Conservation (phyloP, 371 early-diverging fungal genomes). For the Actinomortierella ambigua region DNA sequence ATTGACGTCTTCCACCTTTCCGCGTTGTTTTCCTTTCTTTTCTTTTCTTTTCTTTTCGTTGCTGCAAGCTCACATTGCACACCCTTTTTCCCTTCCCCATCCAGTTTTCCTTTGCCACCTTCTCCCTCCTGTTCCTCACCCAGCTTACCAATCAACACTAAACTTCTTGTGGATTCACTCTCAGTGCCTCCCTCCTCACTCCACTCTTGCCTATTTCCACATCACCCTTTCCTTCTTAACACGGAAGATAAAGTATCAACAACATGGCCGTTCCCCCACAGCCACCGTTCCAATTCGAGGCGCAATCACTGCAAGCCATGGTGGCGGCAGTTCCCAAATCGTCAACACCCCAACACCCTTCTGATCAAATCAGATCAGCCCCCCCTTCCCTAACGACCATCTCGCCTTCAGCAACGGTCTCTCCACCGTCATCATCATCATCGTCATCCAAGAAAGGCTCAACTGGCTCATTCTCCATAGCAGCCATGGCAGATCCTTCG, state of each 20-base stretch:
- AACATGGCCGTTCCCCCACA: slow-evolving; percentile 33
- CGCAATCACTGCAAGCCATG: slow-evolving; percentile 12
- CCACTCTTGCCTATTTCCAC: not conserved
- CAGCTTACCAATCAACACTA: not conserved
- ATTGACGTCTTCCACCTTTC: not conserved
- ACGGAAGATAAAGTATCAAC: not conserved
- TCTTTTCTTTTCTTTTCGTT: no score
- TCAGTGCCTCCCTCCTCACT: not conserved
- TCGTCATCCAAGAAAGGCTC: no score
- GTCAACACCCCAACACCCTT: slow-evolving; percentile 5
- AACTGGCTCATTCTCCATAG: no score
- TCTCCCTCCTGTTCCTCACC: not conserved
- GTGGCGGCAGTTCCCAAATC: slow-evolving; percentile 12
- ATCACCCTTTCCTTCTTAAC: not conserved
- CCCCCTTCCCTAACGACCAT: not conserved
- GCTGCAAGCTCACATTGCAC: not conserved
- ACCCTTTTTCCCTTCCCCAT: not conserved
- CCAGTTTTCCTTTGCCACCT: not conserved
- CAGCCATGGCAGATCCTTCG: no score
- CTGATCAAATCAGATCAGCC: slow-evolving; percentile 8
- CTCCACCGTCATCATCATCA: not conserved
- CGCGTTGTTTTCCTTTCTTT: not conserved
- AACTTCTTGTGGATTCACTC: not conserved
- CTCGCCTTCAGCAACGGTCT: not conserved
- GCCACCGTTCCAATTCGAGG: slow-evolving; percentile 30